Evolutionary conservation across 768 basidiomycete species (phyloP).

Genomic region (Leccinum obscurum): DNA sequence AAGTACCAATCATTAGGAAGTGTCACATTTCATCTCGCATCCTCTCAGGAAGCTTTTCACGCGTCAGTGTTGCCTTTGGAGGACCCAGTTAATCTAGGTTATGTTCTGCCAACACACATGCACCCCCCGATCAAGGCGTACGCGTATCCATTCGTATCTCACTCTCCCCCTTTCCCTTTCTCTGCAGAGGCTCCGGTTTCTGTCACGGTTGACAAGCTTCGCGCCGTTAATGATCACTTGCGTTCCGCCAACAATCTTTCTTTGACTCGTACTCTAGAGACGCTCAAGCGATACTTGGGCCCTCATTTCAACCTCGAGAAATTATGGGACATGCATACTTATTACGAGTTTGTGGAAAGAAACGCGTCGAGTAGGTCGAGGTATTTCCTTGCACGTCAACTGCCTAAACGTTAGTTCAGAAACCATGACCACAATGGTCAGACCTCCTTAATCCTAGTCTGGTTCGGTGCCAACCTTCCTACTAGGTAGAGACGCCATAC

Average conservation of each 20-base stretch:
- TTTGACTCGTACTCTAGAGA: slow-evolving; percentile 39
- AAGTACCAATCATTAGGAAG: slow-evolving; percentile 21
- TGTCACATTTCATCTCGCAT: slow-evolving; percentile 36
- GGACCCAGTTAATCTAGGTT: slow-evolving; percentile 22
- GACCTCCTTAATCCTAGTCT: neutral
- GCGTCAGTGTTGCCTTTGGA: slow-evolving; percentile 29
- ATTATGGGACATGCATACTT: slow-evolving; percentile 48
- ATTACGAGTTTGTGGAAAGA: slow-evolving; percentile 44
- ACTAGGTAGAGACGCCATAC: slow-evolving; percentile 42
- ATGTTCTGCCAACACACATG: slow-evolving; percentile 25
- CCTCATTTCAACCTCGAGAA: slow-evolving; percentile 47
- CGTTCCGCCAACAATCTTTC: slow-evolving; percentile 41
- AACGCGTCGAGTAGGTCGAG: slow-evolving; percentile 37
- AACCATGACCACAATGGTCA: slow-evolving; percentile 45
- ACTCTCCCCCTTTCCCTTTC: slow-evolving; percentile 40
- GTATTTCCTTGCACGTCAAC: neutral
- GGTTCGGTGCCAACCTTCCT: slow-evolving; percentile 1
- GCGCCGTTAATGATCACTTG: slow-evolving; percentile 32
- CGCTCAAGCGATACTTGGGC: slow-evolving; percentile 38
- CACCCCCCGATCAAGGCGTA: slow-evolving; percentile 33
- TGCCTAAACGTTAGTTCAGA: slow-evolving; percentile 25
- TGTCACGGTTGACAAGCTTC: slow-evolving; percentile 18
- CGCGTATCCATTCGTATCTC: slow-evolving; percentile 38
- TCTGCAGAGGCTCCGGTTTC: slow-evolving; percentile 32
- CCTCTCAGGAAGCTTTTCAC: slow-evolving; percentile 37